phyloP scores from a whole-genome alignment of 192 early-diverging fungal genomes.

The Hyaloraphidium curvatum region DNA sequence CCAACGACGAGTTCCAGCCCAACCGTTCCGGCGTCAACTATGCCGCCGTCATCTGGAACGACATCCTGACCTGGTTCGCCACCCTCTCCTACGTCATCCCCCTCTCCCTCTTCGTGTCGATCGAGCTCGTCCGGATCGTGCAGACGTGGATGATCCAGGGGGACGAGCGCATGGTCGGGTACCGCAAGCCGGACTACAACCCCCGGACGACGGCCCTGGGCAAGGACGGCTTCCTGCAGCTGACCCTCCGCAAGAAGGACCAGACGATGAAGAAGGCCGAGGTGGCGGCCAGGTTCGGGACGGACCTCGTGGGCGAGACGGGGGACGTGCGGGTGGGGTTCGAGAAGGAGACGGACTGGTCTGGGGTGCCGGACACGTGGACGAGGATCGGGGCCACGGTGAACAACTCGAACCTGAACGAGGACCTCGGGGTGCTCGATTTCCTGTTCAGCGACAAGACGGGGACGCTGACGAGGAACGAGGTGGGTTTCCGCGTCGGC shows the following conservation, averaged over 20 bases:
- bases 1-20: not conserved
- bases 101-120: conserved; percentile 51
- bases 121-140: conserved; percentile 42
- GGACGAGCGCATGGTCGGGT: conserved; percentile 33
- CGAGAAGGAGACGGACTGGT: no score
- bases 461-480: conserved; percentile 34
- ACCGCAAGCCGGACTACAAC: not conserved
- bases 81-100: conserved; percentile 53
- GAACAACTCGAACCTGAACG: conserved; percentile 31
- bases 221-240: no score
- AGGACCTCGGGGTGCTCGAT: conserved; percentile 5
- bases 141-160: conserved; percentile 44
- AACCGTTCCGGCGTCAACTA: not conserved
- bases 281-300: no score
- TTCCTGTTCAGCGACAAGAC: conserved; percentile 18
- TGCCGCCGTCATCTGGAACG: not conserved
- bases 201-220: not conserved
- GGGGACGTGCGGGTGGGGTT: no score
- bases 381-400: no score
- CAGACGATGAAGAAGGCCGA: conserved; percentile 9
- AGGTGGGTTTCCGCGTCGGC: conserved; percentile 21
- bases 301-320: no score
- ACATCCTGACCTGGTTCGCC: conserved; percentile 23
- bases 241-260: conserved; percentile 8
- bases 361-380: no score